Base-by-base conservation (phyloP, 2,329 filamentous ascomycete genomes). In the Xenosphaeropsis pyriputrescens region DNA sequence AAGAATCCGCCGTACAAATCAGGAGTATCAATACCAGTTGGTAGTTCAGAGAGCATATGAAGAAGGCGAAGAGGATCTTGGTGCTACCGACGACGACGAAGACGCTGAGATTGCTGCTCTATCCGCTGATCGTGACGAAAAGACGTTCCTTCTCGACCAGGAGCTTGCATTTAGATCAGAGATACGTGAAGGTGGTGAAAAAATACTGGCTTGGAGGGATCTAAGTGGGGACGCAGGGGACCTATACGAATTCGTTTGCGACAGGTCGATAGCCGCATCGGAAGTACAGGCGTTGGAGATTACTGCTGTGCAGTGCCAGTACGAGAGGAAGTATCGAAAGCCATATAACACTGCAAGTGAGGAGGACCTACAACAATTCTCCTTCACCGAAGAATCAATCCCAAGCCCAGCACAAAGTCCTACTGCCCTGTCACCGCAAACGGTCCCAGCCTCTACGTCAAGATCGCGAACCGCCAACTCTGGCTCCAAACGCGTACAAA, bases 171-270 rank as follows among this genome's bases (percentile, higher is more conserved):
- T 98, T 52, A 79, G 89, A 40, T 81, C 85, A 32, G 85, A 93
- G 56, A 72, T 81, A 45, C 73, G 88, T 45, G 76, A 85, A 45
- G 77, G 75, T 29, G 83, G 82, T 16, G 83, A 93, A 49, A 85
- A 82, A 52, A 78, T 96, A 7, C 72, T 98, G 45, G 89, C 89
- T 42, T 98, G 91, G 91, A 79, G 82, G 48, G 91, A 98, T 55
- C 63, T 96, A 43, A 95, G 86, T 50, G 91, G 91, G 40, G 91
- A 98, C 65, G 71, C 75, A 22, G 89, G 86, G 38, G 91, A 98
- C 59, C 70, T 96, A n/a, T 98, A 85, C 69, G 89, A 98, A 58
- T 98, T 96, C 55, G 83, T 98, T 45, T 96, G 88, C 63, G 91
- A 96, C 60, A 58, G 67, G 30, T 77, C 78, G 11, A 73, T 82